Evolutionary conservation across 2,329 filamentous ascomycete species (phyloP).

Genomic region (Ciborinia camelliae): DNA sequence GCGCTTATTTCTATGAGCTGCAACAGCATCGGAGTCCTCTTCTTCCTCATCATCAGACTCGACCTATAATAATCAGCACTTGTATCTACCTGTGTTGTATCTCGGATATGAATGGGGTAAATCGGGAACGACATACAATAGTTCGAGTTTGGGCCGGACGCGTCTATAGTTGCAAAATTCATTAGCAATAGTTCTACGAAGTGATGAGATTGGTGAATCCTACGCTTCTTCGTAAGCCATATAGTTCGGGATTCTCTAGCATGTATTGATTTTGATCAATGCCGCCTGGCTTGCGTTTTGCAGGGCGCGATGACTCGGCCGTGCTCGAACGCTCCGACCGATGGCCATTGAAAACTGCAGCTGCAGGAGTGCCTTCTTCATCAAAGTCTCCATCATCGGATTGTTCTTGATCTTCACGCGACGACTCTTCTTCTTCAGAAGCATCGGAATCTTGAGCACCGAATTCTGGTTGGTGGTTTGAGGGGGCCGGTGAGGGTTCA

Average conservation of each 20-base stretch:
- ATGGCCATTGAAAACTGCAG: conserved; percentile 45
- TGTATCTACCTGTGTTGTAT: conserved; percentile 11
- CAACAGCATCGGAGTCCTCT: conserved; percentile 72
- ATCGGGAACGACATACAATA: conserved; percentile 47
- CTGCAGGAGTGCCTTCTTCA: conserved; percentile 58
- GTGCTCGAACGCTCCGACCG: conserved; percentile 61
- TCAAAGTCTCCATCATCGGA: conserved; percentile 75
- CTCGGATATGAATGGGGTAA: neutral
- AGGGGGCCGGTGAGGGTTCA: conserved; percentile 47
- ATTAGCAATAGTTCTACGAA: conserved; percentile 24
- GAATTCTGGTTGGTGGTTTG: conserved; percentile 39
- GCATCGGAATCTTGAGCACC: conserved; percentile 34
- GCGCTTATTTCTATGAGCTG: conserved; percentile 57
- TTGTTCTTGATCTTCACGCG: conserved; percentile 46
- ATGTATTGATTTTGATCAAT: conserved; percentile 76
- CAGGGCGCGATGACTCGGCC: conserved; percentile 62
- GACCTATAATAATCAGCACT: conserved; percentile 42
- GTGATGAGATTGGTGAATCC: conserved; percentile 36
- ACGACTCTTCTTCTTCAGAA: conserved; percentile 36
- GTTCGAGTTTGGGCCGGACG: conserved; percentile 53
- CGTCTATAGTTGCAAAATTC: conserved; percentile 39
- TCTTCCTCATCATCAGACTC: conserved; percentile 58
- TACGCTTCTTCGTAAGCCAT: conserved; percentile 91
- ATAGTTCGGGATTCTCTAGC: conserved; percentile 86
- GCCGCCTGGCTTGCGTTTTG: conserved; percentile 68